phyloP scores from a whole-genome alignment of 768 basidiomycete genomes.

The Xerocomus potaroensis region DNA sequence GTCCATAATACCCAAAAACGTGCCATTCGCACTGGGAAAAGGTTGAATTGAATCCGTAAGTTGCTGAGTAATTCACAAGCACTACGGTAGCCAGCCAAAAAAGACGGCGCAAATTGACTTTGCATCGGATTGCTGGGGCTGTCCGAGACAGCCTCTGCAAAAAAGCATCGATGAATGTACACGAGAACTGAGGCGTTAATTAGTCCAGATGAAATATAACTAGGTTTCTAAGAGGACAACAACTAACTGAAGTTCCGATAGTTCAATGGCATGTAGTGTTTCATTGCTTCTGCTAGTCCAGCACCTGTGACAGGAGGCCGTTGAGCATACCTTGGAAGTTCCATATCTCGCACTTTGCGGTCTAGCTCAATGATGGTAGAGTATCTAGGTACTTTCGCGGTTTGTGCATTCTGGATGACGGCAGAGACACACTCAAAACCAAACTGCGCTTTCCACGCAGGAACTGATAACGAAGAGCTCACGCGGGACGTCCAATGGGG shows the following conservation, averaged over 20 bases:
- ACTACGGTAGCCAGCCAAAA: constrained; percentile 63
- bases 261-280: constrained; percentile 70
- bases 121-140: constrained; percentile 64
- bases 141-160: constrained; percentile 65
- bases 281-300: constrained; percentile 62
- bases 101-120: constrained; percentile 62
- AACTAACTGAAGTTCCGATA: constrained; percentile 65
- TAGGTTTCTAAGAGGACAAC: not conserved
- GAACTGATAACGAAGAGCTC: constrained; percentile 37
- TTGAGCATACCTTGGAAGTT: constrained; percentile 58
- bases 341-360: constrained; percentile 63
- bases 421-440: constrained; percentile 61
- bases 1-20: constrained; percentile 74
- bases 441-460: constrained; percentile 67
- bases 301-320: constrained; percentile 44
- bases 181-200: constrained; percentile 46
- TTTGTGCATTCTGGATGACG: constrained; percentile 66
- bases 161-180: constrained; percentile 73
- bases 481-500: not conserved
- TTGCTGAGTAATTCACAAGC: constrained; percentile 55
- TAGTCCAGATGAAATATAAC: not conserved
- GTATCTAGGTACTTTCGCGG: constrained; percentile 59
- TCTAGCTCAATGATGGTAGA: constrained; percentile 61
- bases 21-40: constrained; percentile 55
- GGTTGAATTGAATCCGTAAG: constrained; percentile 43